Evolutionary conservation across 352 stramenopile species (phyloP).

Genomic region (Phytophthora multivora): DNA sequence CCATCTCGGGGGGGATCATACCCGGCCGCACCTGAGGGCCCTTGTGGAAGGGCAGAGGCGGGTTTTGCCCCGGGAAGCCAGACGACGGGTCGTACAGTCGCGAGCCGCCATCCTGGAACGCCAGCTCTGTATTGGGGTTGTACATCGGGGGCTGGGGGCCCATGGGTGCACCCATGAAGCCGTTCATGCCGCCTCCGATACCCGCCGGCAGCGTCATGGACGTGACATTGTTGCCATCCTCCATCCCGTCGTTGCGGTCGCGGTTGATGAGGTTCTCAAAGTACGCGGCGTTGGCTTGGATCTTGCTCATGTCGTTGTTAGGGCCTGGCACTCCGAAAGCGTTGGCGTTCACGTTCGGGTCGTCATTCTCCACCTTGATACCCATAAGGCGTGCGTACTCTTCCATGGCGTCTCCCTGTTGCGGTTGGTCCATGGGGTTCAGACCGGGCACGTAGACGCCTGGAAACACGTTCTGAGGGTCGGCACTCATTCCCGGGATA

Average conservation of each 20-base stretch:
- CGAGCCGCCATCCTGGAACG: conserved; percentile 64
- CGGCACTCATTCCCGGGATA: conserved; percentile 13
- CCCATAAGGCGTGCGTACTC: conserved; percentile 85
- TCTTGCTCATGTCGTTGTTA: conserved; percentile 60
- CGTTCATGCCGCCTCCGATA: conserved; percentile 68
- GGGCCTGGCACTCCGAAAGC: conserved; percentile 32
- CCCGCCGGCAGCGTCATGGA: conserved; percentile 72
- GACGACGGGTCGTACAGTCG: conserved; percentile 75
- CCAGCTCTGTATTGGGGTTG: conserved; percentile 60
- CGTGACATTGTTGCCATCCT: conserved; percentile 56
- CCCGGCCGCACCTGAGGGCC: conserved; percentile 27
- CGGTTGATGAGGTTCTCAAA: conserved; percentile 79
- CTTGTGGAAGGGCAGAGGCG: conserved; percentile 59
- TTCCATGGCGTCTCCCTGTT: conserved; percentile 64
- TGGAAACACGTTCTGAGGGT: conserved; percentile 37
- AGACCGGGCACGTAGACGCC: conserved; percentile 56
- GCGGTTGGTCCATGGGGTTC: conserved; percentile 51
- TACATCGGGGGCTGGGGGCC: conserved; percentile 43
- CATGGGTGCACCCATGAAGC: conserved; percentile 43
- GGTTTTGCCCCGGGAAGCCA: conserved; percentile 40
- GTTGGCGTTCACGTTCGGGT: conserved; percentile 41
- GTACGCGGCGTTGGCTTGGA: conserved; percentile 82
- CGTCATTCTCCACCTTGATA: conserved; percentile 76
- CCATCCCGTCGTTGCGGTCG: conserved; percentile 50
- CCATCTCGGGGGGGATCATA: conserved; percentile 37